phyloP scores from a whole-genome alignment of 495 filamentous ascomycete species.

The Hyaloscypha finlandica region DNA sequence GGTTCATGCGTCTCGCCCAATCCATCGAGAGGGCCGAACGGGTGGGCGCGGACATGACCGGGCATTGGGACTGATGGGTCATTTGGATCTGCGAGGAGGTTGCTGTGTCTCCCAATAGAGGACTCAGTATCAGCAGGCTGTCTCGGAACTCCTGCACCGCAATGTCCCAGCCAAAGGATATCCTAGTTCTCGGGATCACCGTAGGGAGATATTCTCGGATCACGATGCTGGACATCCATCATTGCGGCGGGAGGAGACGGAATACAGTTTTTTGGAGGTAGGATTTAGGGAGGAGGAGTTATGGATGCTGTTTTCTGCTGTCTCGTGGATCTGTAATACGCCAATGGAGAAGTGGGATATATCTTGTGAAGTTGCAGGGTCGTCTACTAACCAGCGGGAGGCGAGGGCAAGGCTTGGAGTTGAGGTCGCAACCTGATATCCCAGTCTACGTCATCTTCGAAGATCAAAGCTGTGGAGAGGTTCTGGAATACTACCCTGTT shows the following conservation, averaged over 20 bases:
- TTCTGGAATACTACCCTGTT: slow-evolving; percentile 38
- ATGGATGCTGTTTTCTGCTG: slow-evolving; percentile 14
- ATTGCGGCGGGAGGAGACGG: slow-evolving; percentile 5
- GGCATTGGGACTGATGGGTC: slow-evolving; percentile 44
- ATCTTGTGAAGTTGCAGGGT: neutral
- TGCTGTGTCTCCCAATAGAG: slow-evolving; percentile 21
- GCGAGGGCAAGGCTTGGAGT: slow-evolving; percentile 40
- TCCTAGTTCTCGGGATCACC: slow-evolving; percentile 46
- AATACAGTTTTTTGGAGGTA: neutral
- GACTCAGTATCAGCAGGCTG: neutral
- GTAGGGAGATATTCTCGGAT: slow-evolving; percentile 33
- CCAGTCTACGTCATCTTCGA: slow-evolving; percentile 56
- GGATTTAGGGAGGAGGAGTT: slow-evolving; percentile 20
- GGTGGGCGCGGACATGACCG: slow-evolving; percentile 45
- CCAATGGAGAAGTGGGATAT: slow-evolving; percentile 16
- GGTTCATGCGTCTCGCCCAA: slow-evolving; percentile 41
- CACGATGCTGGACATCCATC: neutral
- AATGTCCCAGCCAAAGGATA: slow-evolving; percentile 53
- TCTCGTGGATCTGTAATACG: slow-evolving; percentile 10
- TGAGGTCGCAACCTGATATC: slow-evolving; percentile 47
- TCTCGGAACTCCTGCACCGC: slow-evolving; percentile 45
- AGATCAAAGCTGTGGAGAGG: slow-evolving; percentile 44
- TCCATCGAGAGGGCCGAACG: slow-evolving; percentile 44
- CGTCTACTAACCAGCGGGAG: slow-evolving; percentile 20
- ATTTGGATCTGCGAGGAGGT: slow-evolving; percentile 36